phyloP scores from a whole-genome alignment of 2,329 filamentous ascomycete species.

The Cyphellophora europaea region DNA sequence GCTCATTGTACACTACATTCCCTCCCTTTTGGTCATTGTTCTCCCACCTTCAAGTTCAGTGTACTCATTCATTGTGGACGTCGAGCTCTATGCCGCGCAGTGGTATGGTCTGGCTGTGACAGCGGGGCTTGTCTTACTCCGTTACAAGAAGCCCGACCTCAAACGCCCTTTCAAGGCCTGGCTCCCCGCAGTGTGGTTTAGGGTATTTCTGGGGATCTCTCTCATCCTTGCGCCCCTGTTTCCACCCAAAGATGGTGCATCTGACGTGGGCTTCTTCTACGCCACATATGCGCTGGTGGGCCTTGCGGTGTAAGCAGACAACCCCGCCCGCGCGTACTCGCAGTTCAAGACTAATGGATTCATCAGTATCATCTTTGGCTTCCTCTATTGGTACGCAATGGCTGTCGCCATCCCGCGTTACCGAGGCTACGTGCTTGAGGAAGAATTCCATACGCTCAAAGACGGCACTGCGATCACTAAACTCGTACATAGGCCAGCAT shows the following conservation, averaged over 20 bases:
- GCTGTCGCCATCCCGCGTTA: constrained; percentile 51
- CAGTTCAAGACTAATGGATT: constrained; percentile 13
- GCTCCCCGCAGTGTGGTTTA: constrained; percentile 48
- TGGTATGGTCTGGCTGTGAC: constrained; percentile 50
- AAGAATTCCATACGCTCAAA: constrained; percentile 48
- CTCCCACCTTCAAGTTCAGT: constrained; percentile 56
- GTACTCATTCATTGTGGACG: constrained; percentile 64
- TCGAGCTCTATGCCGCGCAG: constrained; percentile 59
- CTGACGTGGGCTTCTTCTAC: constrained; percentile 39
- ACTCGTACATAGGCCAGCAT: constrained; percentile 30
- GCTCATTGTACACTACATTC: constrained; percentile 59
- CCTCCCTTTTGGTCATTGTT: constrained; percentile 56
- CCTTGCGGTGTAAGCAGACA: constrained; percentile 32
- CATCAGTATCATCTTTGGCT: constrained; percentile 45
- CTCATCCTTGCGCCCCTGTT: constrained; percentile 55
- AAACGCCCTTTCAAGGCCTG: constrained; percentile 58
- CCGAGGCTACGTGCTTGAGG: constrained; percentile 53
- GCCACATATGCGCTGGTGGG: constrained; percentile 46
- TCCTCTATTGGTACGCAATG: constrained; percentile 62
- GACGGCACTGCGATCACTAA: constrained; percentile 61
- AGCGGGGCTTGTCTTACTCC: constrained; percentile 51
- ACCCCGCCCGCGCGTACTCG: not conserved
- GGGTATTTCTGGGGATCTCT: constrained; percentile 43
- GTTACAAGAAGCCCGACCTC: constrained; percentile 50
- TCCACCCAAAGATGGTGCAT: constrained; percentile 41